Evolutionary conservation across 106 monocot genomes (phyloP).

Genomic region (Allium cepa): DNA sequence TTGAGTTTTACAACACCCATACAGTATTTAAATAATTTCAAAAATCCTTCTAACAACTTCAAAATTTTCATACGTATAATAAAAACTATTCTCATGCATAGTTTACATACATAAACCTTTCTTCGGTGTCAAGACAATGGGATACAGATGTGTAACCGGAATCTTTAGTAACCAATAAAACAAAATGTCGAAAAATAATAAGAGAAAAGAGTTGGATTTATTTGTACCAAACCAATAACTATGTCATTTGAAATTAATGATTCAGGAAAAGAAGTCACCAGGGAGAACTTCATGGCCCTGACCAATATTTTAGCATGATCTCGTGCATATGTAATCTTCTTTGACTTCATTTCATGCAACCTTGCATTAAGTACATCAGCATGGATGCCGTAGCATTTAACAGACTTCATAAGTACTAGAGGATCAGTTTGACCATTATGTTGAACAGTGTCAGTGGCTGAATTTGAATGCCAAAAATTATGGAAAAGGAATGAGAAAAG

Average conservation of each 20-base stretch:
- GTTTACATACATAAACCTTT: too few species aligned
- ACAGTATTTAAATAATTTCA: too few species aligned
- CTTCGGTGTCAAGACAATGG: too few species aligned
- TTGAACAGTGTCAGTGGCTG: too few species aligned
- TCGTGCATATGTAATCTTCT: slow-evolving; percentile 43
- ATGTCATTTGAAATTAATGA: slow-evolving; percentile 26
- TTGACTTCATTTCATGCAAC: slow-evolving; percentile 37
- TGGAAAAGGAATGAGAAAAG: too few species aligned
- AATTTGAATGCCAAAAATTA: too few species aligned
- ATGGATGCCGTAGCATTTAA: slow-evolving; percentile 41
- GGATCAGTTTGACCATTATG: slow-evolving; percentile 55
- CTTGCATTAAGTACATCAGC: slow-evolving; percentile 34
- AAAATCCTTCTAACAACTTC: too few species aligned
- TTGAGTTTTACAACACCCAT: too few species aligned
- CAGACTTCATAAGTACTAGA: slow-evolving; percentile 30
- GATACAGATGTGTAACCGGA: too few species aligned
- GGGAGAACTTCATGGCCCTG: slow-evolving; percentile 52
- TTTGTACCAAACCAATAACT: slow-evolving; percentile 34
- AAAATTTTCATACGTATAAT: too few species aligned
- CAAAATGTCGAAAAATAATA: not conserved
- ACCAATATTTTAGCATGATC: slow-evolving; percentile 24
- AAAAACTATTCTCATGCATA: not conserved
- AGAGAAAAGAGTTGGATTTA: not conserved
- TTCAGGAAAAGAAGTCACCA: slow-evolving; percentile 35
- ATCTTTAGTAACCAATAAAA: not conserved